Conservation (phyloP, 768 basidiomycete species). For the Tylopilus rubrobrunneus region DNA sequence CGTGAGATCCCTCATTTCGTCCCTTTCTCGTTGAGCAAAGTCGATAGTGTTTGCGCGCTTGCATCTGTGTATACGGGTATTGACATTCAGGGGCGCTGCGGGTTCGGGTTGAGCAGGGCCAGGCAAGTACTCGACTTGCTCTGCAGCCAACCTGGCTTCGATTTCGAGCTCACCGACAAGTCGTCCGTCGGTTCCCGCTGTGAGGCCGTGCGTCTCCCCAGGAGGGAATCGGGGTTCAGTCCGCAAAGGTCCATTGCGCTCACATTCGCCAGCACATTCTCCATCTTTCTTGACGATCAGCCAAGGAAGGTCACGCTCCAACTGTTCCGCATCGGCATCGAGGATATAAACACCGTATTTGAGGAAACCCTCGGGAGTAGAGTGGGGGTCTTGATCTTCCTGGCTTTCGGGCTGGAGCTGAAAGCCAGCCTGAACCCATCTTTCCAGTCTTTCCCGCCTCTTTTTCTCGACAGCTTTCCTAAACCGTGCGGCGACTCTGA, state of each 20-base stretch:
- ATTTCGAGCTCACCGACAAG: constrained; percentile 22
- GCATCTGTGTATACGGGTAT: constrained; percentile 24
- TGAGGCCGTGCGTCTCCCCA: constrained; percentile 21
- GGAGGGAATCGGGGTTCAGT: not conserved
- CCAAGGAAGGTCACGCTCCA: constrained; percentile 30
- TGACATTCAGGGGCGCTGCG: not conserved
- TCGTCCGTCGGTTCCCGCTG: constrained; percentile 30
- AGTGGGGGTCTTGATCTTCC: constrained; percentile 19
- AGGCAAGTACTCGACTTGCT: not conserved
- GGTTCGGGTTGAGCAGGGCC: not conserved
- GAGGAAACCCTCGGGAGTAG: constrained; percentile 26
- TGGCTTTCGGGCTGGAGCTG: constrained; percentile 1
- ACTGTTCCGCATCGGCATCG: constrained; percentile 24
- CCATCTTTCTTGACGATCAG: constrained; percentile 27
- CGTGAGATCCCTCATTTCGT: constrained; percentile 88
- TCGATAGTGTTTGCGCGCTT: constrained; percentile 60
- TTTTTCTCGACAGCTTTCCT: constrained; percentile 59
- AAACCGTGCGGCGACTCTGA: constrained; percentile 63
- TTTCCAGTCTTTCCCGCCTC: constrained; percentile 42
- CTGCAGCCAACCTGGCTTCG: constrained; percentile 13
- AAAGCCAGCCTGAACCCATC: constrained; percentile 19
- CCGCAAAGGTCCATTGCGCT: not conserved
- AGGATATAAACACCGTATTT: constrained; percentile 31
- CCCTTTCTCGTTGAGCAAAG: constrained; percentile 79
- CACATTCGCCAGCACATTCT: constrained; percentile 22